Percentiles rank a stretch among this genome's conserved stretches.
phyloP scores from a whole-genome alignment of 1,284 basidiomycete species.

The Fomes fomentarius region DNA sequence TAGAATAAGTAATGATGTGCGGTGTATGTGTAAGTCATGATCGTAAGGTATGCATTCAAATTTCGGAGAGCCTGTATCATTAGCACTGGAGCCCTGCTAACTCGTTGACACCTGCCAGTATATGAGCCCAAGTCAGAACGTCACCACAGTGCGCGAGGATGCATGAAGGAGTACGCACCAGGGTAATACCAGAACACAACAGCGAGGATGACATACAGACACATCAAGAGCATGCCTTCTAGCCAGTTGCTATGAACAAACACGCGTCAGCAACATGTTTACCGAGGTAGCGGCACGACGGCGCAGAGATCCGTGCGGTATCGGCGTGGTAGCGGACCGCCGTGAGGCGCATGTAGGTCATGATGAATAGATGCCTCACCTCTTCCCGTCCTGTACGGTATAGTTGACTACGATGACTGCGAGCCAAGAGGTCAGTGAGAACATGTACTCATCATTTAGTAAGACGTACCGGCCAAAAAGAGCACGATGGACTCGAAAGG shows the following conservation, averaged over 20 bases:
- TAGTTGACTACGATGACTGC: constrained; percentile 38
- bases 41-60: too few species aligned
- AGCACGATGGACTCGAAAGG: constrained; percentile 68
- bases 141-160: too few species aligned
- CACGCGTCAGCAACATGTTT: constrained; percentile 14
- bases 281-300: too few species aligned
- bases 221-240: constrained; percentile 57
- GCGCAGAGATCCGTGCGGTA: too few species aligned
- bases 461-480: constrained; percentile 38
- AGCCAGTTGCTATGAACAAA: constrained; percentile 33
- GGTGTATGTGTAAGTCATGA: too few species aligned
- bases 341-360: too few species aligned
- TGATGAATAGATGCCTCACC: constrained; percentile 20
- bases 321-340: too few species aligned
- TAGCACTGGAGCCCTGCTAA: too few species aligned
- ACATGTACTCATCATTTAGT: too few species aligned
- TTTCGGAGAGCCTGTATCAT: neutral
- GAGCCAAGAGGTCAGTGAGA: too few species aligned
- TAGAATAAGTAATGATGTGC: too few species aligned
- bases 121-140: too few species aligned
- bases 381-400: constrained; percentile 36
- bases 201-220: constrained; percentile 57
- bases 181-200: constrained; percentile 71
- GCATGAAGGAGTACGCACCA: constrained; percentile 36
- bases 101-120: constrained; percentile 3